These are phyloP conservation scores for Oehlia diaphana DNA, from an alignment of 192 early-diverging fungal species.

Conservation along the genomic window DNA sequence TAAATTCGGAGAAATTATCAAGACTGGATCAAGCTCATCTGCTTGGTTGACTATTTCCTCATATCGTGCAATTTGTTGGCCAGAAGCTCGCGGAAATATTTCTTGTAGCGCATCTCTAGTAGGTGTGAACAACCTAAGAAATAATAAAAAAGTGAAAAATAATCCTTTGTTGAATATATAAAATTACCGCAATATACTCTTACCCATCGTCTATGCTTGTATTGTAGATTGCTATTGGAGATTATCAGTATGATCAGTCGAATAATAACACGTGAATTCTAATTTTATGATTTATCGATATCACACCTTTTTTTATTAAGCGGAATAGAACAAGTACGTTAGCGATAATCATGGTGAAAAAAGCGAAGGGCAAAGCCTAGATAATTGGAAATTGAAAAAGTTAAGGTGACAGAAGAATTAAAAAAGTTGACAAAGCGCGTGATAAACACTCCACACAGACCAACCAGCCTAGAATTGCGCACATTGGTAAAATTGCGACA, in stretches of 20 bases:
- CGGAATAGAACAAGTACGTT: too few species aligned
- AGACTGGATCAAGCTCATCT: not conserved
- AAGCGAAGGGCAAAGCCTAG: too few species aligned
- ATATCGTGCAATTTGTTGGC: not conserved
- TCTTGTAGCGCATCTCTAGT: not conserved
- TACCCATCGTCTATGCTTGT: too few species aligned
- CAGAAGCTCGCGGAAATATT: slow-evolving; percentile 11
- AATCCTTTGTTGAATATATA: slow-evolving; percentile 3
- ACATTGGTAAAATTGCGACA: not conserved
- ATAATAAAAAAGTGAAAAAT: not conserved
- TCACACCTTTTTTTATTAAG: too few species aligned
- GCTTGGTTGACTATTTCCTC: not conserved
- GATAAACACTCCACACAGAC: not conserved
- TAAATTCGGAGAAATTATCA: slow-evolving; percentile 1
- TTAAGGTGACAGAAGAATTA: too few species aligned
- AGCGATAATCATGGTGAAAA: too few species aligned
- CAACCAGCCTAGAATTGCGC: slow-evolving; percentile 4
- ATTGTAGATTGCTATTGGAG: too few species aligned
- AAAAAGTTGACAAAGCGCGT: not conserved
- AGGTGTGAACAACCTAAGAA: not conserved
- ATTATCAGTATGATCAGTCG: too few species aligned
- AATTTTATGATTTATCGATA: too few species aligned
- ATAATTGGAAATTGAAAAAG: too few species aligned
- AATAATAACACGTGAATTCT: too few species aligned
- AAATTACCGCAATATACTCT: not conserved